A percentile compares a stretch with the other conserved stretches of the same genome.
These are phyloP conservation scores for Dispira simplex DNA, from an alignment of 192 early-diverging fungal genomes.

Conservation along the genomic window DNA sequence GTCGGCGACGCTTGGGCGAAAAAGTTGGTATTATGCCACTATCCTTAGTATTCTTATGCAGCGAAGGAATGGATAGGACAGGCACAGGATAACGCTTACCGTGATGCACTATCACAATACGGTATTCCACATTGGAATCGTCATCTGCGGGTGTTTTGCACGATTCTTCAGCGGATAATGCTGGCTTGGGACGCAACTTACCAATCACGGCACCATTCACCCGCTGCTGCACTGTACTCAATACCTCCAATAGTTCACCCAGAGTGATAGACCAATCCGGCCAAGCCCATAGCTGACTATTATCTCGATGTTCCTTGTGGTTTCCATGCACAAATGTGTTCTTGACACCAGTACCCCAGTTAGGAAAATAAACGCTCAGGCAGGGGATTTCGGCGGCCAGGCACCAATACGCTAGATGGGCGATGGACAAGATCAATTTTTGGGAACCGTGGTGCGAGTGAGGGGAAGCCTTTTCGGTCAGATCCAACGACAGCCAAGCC, in stretches of 20 bases:
- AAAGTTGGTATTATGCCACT: not conserved
- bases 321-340: not conserved
- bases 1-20: not conserved
- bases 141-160: too few relatives aligned
- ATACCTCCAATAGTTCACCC: not conserved
- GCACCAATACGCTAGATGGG: not conserved
- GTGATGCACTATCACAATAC: too few relatives aligned
- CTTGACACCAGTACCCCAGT: not conserved
- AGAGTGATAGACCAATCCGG: not conserved
- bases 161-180: too few relatives aligned
- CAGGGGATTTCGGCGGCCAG: slow-evolving; percentile 10
- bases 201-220: not conserved
- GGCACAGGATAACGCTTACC: too few relatives aligned
- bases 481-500: not conserved
- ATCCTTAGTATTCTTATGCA: not conserved
- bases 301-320: not conserved
- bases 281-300: not conserved
- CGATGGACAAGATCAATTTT: not conserved
- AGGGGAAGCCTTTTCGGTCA: too few relatives aligned
- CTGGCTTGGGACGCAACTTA: too few relatives aligned
- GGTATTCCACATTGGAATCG: too few relatives aligned
- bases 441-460: not conserved
- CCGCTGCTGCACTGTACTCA: not conserved
- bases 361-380: slow-evolving; percentile 4
- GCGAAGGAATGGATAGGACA: too few relatives aligned